Evolutionary conservation across 1,284 basidiomycete species (phyloP).

Genomic region (Cutaneotrichosporon cavernicola): DNA sequence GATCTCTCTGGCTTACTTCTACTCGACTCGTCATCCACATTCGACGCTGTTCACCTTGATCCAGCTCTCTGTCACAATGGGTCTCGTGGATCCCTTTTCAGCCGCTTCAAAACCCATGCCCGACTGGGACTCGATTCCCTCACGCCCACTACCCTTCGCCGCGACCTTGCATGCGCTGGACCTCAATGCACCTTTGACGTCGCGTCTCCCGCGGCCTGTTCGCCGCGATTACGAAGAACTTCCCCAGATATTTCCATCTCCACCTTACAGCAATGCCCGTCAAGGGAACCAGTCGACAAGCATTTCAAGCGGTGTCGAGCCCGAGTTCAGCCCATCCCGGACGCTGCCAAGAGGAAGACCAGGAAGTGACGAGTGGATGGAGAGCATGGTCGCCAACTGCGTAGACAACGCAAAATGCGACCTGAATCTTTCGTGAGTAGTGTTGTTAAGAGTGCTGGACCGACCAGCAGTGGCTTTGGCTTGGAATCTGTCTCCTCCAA

Average conservation of each 20-base stretch:
- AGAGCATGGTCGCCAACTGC: conserved; percentile 37
- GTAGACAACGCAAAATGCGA: conserved; percentile 37
- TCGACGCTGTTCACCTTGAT: neutral
- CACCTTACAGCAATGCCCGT: conserved; percentile 30
- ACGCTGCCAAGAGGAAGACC: conserved; percentile 6
- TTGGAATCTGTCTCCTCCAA: conserved; percentile 39
- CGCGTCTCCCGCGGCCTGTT: conserved; percentile 21
- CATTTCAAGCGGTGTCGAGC: neutral
- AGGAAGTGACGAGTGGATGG: conserved; percentile 49
- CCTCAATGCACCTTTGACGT: conserved; percentile 19
- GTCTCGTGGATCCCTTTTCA: conserved; percentile 46
- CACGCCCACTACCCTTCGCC: conserved; percentile 44
- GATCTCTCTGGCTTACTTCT: neutral
- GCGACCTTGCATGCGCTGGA: conserved; percentile 41
- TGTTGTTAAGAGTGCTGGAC: neutral
- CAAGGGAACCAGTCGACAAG: conserved; percentile 14
- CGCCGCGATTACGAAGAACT: conserved; percentile 25
- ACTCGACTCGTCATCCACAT: neutral
- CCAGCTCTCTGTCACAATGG: conserved; percentile 24
- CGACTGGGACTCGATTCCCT: conserved; percentile 39
- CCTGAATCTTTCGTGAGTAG: conserved; percentile 38
- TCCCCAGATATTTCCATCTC: conserved; percentile 27
- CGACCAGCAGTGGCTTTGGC: conserved; percentile 28
- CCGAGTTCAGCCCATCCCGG: neutral
- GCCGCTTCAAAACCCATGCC: conserved; percentile 46